Evolutionary conservation across 768 basidiomycete genomes (phyloP).

Genomic region (Tylopilus balloui): DNA sequence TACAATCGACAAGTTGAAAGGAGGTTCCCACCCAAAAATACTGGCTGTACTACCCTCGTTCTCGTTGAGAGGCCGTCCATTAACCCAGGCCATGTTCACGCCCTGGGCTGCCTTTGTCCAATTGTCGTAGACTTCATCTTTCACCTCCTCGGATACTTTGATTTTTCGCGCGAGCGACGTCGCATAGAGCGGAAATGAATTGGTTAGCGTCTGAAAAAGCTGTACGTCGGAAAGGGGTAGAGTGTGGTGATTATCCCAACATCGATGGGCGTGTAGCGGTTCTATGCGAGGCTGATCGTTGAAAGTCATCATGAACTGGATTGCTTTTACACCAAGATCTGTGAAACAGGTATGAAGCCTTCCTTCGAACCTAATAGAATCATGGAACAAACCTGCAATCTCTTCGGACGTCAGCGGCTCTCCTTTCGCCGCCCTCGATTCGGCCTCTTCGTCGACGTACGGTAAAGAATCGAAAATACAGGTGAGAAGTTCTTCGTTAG

Average conservation of each 20-base stretch:
- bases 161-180: conserved; percentile 70
- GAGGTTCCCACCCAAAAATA: conserved; percentile 46
- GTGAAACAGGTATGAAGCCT: not conserved
- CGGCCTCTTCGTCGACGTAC: conserved; percentile 26
- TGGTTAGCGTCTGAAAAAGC: conserved; percentile 60
- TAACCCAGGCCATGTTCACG: conserved; percentile 68
- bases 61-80: conserved; percentile 59
- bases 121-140: conserved; percentile 55
- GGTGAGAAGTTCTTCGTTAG: conserved; percentile 20
- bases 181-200: conserved; percentile 89
- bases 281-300: conserved; percentile 43
- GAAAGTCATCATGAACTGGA: conserved; percentile 70
- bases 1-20: not conserved
- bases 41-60: conserved; percentile 57
- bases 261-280: conserved; percentile 10
- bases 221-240: conserved; percentile 12
- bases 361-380: not conserved
- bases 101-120: conserved; percentile 49
- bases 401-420: conserved; percentile 51
- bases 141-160: conserved; percentile 44
- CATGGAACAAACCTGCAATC: conserved; percentile 41
- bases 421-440: conserved; percentile 35
- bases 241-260: conserved; percentile 15
- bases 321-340: conserved; percentile 70
- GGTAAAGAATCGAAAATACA: conserved; percentile 32